Percentiles rank a stretch among this genome's conserved stretches.
These are phyloP conservation scores for Sugiyamaella neomexicana DNA, from an alignment of 1,139 yeast genomes.

Conservation along the genomic window DNA sequence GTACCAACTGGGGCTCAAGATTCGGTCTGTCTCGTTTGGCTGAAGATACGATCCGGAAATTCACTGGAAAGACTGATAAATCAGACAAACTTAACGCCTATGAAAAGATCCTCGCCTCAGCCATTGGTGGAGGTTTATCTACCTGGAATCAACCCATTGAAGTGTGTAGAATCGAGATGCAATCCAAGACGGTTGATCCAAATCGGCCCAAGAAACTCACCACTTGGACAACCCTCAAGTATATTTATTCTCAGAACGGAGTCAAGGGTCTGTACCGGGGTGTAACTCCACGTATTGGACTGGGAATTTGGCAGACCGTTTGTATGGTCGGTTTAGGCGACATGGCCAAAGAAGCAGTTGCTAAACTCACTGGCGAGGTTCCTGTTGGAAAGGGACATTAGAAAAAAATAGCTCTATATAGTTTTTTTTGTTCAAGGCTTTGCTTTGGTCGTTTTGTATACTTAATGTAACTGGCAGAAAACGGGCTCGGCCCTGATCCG, in stretches of 20 bases:
- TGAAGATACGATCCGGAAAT: conserved; percentile 73
- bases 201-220: conserved; percentile 91
- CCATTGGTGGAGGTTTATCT: conserved; percentile 93
- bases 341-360: conserved; percentile 70
- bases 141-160: conserved; percentile 99
- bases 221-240: conserved; percentile 74
- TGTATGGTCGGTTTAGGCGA: conserved; percentile 99
- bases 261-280: conserved; percentile 91
- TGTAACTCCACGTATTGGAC: conserved; percentile 93
- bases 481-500: background rate
- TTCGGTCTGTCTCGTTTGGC: conserved; percentile 91
- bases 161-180: conserved; percentile 97
- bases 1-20: conserved; percentile 99
- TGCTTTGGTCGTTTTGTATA: too few species aligned
- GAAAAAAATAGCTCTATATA: background rate
- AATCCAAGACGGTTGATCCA: conserved; percentile 87
- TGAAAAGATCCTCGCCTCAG: conserved; percentile 85
- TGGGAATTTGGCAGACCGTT: conserved; percentile 97
- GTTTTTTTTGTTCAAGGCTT: too few species aligned
- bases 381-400: conserved; percentile 50
- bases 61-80: conserved; percentile 54
- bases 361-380: conserved; percentile 54
- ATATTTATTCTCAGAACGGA: conserved; percentile 82
- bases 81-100: conserved; percentile 58
- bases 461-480: background rate